phyloP scores from a whole-genome alignment of 140 eudicot species.

The Ambrosia hybrid region DNA sequence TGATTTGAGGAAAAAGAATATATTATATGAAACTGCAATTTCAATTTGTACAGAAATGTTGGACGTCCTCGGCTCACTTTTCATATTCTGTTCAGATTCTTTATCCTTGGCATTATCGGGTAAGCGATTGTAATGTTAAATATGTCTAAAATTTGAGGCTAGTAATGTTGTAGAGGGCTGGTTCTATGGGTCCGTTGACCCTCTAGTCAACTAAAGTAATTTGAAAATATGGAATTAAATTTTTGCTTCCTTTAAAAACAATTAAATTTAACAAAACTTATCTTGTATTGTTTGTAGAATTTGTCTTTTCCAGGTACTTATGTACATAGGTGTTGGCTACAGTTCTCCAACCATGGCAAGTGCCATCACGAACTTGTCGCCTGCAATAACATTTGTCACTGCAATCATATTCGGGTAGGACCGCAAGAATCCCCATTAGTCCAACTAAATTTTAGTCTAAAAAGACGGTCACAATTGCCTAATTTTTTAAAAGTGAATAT shows the following conservation, averaged over 20 bases:
- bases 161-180: too few relatives aligned
- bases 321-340: slow-evolving; percentile 41
- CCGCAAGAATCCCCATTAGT: too few relatives aligned
- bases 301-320: slow-evolving; percentile 38
- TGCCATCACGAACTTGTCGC: slow-evolving; percentile 27
- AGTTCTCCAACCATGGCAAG: slow-evolving; percentile 44
- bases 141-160: too few relatives aligned
- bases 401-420: slow-evolving; percentile 37
- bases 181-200: too few relatives aligned
- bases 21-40: not conserved
- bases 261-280: too few relatives aligned
- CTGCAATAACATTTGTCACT: slow-evolving; percentile 37
- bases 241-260: too few relatives aligned
- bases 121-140: slow-evolving; percentile 4
- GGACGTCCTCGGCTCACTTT: slow-evolving; percentile 36
- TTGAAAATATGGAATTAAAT: too few relatives aligned
- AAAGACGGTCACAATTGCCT: too few relatives aligned
- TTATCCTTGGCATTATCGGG: slow-evolving; percentile 50
- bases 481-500: too few relatives aligned
- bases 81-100: slow-evolving; percentile 11
- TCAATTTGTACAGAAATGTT: slow-evolving; percentile 28
- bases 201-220: too few relatives aligned
- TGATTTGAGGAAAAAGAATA: not conserved
- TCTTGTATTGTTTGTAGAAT: too few relatives aligned
- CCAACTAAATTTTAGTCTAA: too few relatives aligned